Evolutionary conservation across 73 alveolate genomes (phyloP), one percentile per base, ranked within the genome.

Genomic region (Symbiodinium pilosum): DNA sequence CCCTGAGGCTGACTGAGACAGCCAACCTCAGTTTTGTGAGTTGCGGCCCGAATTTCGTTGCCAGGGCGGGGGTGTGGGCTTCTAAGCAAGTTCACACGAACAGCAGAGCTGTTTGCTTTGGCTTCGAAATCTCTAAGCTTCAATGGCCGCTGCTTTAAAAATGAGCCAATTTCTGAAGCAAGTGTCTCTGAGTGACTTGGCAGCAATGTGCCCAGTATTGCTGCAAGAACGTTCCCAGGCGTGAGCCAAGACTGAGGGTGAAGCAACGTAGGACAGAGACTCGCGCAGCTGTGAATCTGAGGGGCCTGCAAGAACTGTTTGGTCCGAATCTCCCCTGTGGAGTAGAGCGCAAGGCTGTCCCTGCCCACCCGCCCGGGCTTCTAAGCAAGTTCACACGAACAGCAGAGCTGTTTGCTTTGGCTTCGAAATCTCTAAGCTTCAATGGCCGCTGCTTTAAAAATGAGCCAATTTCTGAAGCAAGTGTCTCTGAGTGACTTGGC

Each of bases 61-160:
- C 73, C 73, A 56, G 73, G 26, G 73, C 73, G 73, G 73, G 73
- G 73, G n/a, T 56, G 73, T 56, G 73, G 73, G 73, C 73, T 56
- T 56, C 21, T 56, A 20, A 5, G 32, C 73, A 56, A 56, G 73
- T 56, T 56, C 73, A 56, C 73, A 16, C 73, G 73, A 56, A 32
- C 73, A 56, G 73, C 73, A 56, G 21, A 56, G 73, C 73, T 56
- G 73, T 32, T 32, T 56, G 34, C 73, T 56, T 56, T 20, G 73
- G 73, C 73, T 56, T 56, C n/a, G 73, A 56, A 56, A 56, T 56
- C 73, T 56, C 73, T 56, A 56, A 56, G 32, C 73, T 3, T 3
- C 73, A 56, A 56, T 20, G 73, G 73, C 73, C 73, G 73, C 73
- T 16, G 73, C 73, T 56, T 56, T 6, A 47, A 56, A 56, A 56